A percentile compares a stretch with the other conserved stretches of the same genome.
phyloP scores from a whole-genome alignment of 352 stramenopile species.

The Peronospora destructor region DNA sequence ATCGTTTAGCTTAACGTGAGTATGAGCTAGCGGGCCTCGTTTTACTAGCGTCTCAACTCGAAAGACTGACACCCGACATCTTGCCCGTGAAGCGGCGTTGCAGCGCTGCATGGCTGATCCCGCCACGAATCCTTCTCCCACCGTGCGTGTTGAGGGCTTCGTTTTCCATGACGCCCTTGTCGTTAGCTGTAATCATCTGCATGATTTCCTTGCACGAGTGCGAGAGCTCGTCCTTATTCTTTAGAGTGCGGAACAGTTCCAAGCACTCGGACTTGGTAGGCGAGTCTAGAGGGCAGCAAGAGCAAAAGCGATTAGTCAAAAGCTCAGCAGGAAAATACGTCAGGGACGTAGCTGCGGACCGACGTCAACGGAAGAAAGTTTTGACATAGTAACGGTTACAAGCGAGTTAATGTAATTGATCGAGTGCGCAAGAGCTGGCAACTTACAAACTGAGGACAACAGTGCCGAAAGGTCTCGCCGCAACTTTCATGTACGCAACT shows the following conservation, averaged over 20 bases:
- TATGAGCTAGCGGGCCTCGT: conserved; percentile 1
- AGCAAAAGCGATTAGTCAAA: background rate
- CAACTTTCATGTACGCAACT: conserved; percentile 1
- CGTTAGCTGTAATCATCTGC: conserved; percentile 52
- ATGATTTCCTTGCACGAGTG: conserved; percentile 70
- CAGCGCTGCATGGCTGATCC: conserved; percentile 66
- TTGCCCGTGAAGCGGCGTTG: conserved; percentile 79
- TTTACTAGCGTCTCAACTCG: conserved; percentile 19
- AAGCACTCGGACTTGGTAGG: conserved; percentile 50
- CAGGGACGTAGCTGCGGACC: conserved; percentile 16
- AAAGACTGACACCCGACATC: conserved; percentile 66
- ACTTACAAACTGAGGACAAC: conserved; percentile 22
- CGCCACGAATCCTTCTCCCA: conserved; percentile 47
- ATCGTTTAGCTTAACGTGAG: background rate
- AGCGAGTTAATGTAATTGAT: conserved; percentile 2
- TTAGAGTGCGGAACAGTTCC: conserved; percentile 61
- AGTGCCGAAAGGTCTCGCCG: no score
- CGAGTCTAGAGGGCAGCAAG: conserved; percentile 14
- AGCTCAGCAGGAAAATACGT: background rate
- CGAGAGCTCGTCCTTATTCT: conserved; percentile 79
- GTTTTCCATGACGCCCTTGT: conserved; percentile 67
- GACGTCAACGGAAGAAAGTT: conserved; percentile 34
- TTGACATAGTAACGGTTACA: conserved; percentile 18
- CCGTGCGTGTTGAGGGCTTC: conserved; percentile 56
- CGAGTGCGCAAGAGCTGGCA: conserved; percentile 19